phyloP scores from a whole-genome alignment of 257 asterid genomes.

The Capsicum rhomboideum region DNA sequence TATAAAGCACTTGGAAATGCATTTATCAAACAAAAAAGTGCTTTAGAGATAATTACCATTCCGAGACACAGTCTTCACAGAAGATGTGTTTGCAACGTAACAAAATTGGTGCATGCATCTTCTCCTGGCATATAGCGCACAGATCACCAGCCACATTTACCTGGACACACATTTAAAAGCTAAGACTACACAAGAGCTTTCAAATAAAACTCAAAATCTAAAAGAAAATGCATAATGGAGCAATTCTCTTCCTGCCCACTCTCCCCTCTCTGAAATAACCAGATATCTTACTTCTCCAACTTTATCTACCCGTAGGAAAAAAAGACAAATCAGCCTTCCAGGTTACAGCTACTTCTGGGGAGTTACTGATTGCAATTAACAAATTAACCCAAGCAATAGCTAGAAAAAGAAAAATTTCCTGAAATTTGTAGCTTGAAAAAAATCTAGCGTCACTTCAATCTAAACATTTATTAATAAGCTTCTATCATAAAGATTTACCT shows the following conservation, averaged over 20 bases:
- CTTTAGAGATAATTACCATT: slow-evolving; percentile 33
- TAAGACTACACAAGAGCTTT: neutral
- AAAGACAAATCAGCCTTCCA: neutral
- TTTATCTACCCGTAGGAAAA: neutral
- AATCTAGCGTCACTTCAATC: neutral
- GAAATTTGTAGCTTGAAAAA: neutral
- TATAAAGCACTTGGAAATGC: neutral
- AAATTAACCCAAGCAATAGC: neutral
- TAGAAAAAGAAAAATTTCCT: neutral
- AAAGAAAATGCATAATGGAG: neutral
- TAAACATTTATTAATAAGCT: neutral
- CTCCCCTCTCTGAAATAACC: neutral
- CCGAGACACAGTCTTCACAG: slow-evolving; percentile 74
- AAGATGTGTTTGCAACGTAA: slow-evolving; percentile 63
- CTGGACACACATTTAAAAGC: slow-evolving; percentile 11
- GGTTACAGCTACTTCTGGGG: neutral
- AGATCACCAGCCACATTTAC: slow-evolving; percentile 60
- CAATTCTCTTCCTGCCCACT: neutral
- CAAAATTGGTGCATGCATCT: slow-evolving; percentile 57
- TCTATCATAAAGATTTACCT: neutral
- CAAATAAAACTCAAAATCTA: neutral
- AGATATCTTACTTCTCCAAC: neutral
- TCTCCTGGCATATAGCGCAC: slow-evolving; percentile 74
- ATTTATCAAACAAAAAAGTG: neutral
- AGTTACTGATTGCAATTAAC: neutral